Base-by-base conservation (phyloP, 768 basidiomycete species). In the Rubroboletus satanas region DNA sequence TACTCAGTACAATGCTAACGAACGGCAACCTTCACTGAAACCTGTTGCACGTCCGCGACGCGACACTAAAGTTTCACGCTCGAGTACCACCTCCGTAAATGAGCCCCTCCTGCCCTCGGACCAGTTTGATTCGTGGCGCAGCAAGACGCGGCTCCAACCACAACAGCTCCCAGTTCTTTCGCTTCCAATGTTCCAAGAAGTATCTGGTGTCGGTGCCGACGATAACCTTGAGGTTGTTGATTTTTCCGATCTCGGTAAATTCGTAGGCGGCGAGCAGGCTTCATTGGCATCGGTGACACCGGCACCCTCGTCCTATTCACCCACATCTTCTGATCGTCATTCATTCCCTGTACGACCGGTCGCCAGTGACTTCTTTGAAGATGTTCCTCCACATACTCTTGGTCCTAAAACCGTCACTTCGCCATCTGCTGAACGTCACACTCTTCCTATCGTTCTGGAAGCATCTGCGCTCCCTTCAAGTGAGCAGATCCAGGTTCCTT, bases 211-310 rank as follows among this genome's bases (percentile, higher is more conserved):
- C 39, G 69, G 71, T 51, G 68, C 77, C 5, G 81, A 79, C 21
- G 87, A 86, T 61, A 79, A 83, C 51, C 77, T 91, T 4, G 89
- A 91, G 62, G 80, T 88, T n/a, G 81, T 93, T 7, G 89, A 92
- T 63, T 93, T 90, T 60, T 80, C 80, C 3, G 89, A 93, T 45
- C 76, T 91, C 66, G 87, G 77, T 41, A 85, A 82, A 71, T 81
- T 92, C 55, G 76, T 88, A 11, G 83, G 80, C 29, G 72, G 72
- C 45, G 69, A 70, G 29, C 48, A 66, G 14, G 29, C 52, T 36
- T 48, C 49, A 29, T 44, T 50, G 44, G 17, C 38, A 21, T 52
- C 57, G 10, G 45, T n/a, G 35, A 51, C 52, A 37, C 38, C 68
- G 39, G 45, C 59, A 44, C 48, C 59, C 28, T 51, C 63, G 28